phyloP scores from a whole-genome alignment of 2,329 filamentous ascomycete genomes.

The Graphilbum fragrans region DNA sequence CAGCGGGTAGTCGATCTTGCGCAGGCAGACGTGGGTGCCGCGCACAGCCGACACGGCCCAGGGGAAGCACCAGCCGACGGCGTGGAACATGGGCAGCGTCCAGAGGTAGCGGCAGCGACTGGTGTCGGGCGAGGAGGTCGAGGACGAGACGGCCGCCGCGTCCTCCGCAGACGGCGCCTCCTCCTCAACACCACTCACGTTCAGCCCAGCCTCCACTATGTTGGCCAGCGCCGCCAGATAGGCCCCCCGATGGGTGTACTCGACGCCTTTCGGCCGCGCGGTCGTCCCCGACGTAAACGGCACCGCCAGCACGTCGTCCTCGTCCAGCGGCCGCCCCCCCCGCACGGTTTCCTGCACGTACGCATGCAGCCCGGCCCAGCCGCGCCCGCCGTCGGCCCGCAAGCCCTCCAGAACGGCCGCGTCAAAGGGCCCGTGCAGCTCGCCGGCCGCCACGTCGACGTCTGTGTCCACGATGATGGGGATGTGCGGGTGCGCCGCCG shows the following conservation, averaged over 20 bases:
- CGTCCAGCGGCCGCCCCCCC: conserved; percentile 38
- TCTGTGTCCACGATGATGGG: conserved; percentile 71
- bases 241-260: conserved; percentile 77
- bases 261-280: conserved; percentile 80
- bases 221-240: conserved; percentile 82
- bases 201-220: conserved; percentile 78
- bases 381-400: conserved; percentile 35
- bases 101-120: conserved; percentile 74
- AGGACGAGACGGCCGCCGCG: not conserved
- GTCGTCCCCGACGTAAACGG: conserved; percentile 94
- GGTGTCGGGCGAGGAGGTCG: conserved; percentile 27
- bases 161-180: not conserved
- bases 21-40: conserved; percentile 87
- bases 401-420: conserved; percentile 73
- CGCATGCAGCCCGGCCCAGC: conserved; percentile 66
- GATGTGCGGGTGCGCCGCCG: conserved; percentile 45
- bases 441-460: conserved; percentile 63
- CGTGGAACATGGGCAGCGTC: conserved; percentile 81
- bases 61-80: conserved; percentile 73
- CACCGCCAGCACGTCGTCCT: conserved; percentile 73
- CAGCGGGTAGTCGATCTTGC: conserved; percentile 87
- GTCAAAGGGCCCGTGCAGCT: conserved; percentile 70
- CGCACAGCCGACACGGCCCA: conserved; percentile 83
- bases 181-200: conserved; percentile 20
- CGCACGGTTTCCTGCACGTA: conserved; percentile 25